These are phyloP conservation scores for Fraxinus latifolia DNA, from an alignment of 305 asterid genomes.

Conservation along the genomic window DNA sequence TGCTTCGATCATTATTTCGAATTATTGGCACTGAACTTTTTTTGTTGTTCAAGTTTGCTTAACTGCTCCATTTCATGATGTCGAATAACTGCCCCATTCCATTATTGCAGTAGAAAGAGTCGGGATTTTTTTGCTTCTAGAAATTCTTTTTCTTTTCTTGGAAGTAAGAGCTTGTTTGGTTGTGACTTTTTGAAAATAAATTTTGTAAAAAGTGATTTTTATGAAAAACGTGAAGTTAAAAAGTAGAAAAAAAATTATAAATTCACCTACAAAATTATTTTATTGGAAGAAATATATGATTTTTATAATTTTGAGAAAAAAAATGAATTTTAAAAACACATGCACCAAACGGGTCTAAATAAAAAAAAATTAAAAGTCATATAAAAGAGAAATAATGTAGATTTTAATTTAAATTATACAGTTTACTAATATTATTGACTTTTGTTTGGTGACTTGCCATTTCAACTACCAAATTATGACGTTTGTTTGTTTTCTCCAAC, in stretches of 20 bases:
- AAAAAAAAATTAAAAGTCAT: background rate
- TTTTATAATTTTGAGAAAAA: background rate
- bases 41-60: background rate
- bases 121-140: background rate
- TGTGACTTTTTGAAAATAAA: too few species aligned
- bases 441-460: conserved; percentile 18
- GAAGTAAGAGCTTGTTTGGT: background rate
- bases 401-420: background rate
- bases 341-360: background rate
- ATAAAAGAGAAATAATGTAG: background rate
- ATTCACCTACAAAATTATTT: too few species aligned
- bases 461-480: conserved; percentile 17
- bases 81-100: background rate
- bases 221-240: too few species aligned
- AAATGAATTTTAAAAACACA: background rate
- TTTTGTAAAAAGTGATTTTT: too few species aligned
- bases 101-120: background rate
- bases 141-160: background rate
- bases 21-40: background rate
- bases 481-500: conserved; percentile 11
- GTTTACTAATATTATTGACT: conserved; percentile 12
- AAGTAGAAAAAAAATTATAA: too few species aligned
- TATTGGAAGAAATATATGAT: background rate
- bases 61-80: background rate
- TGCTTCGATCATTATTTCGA: background rate